Evolutionary conservation across 176 grass and related monocot genomes (phyloP).

Genomic region (Thalia dealbata): DNA sequence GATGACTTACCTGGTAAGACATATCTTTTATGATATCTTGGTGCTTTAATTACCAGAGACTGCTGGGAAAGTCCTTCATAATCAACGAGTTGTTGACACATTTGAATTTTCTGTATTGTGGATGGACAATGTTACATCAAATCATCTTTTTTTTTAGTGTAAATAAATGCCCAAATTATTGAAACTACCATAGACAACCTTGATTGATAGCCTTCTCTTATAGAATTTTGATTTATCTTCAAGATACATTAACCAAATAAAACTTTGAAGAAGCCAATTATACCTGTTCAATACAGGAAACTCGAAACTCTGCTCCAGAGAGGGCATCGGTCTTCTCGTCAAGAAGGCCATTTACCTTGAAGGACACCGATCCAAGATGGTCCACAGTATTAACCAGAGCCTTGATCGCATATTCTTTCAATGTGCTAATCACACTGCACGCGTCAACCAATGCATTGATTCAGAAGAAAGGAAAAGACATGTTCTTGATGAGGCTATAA

Average conservation of each 20-base stretch:
- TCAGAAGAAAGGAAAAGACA: background rate
- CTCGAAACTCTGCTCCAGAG: conserved; percentile 2
- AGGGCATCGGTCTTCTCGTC: conserved; percentile 1
- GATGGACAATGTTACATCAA: no score
- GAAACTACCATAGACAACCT: no score
- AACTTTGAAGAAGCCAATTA: background rate
- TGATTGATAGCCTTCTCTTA: background rate
- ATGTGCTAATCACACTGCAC: conserved; percentile 7
- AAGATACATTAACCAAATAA: background rate
- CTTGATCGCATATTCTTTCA: conserved; percentile 16
- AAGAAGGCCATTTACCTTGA: conserved; percentile 7
- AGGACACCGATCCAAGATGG: conserved; percentile 14
- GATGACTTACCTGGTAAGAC: conserved; percentile 45
- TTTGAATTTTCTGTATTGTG: conserved; percentile 42
- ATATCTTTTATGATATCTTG: conserved; percentile 83
- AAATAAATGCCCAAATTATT: background rate
- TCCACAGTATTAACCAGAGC: conserved; percentile 11
- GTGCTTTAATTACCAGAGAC: conserved; percentile 61
- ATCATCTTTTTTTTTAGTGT: no score
- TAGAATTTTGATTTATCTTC: background rate
- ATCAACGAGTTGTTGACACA: conserved; percentile 46
- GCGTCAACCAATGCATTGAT: background rate
- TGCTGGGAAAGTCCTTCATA: conserved; percentile 79
- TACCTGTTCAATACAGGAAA: conserved; percentile 11
- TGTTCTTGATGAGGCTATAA: background rate